These are phyloP conservation scores for Trametopsis cervina DNA, from an alignment of 768 basidiomycete species.

Conservation along the genomic window DNA sequence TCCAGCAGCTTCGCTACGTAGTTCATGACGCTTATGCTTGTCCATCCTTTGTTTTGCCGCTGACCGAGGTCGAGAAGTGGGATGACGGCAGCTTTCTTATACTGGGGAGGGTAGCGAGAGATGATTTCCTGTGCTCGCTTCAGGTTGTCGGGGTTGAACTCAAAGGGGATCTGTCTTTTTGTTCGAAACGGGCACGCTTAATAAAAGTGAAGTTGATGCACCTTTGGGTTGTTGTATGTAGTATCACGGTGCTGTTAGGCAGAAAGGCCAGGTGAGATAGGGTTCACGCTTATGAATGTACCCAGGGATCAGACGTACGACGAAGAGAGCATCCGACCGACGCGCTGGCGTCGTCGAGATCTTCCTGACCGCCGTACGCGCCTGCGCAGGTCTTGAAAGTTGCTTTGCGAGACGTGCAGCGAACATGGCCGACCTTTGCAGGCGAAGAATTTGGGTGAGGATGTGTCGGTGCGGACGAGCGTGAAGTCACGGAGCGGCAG, in stretches of 20 bases:
- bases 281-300: constrained; percentile 1
- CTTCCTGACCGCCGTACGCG: constrained; percentile 11
- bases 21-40: constrained; percentile 98
- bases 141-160: constrained; percentile 74
- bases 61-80: constrained; percentile 95
- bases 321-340: constrained; percentile 80
- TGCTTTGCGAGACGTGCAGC: constrained; percentile 15
- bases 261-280: constrained; percentile 15
- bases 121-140: constrained; percentile 88
- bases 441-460: not conserved
- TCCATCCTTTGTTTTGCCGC: constrained; percentile 98
- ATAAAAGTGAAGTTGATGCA: too few relatives aligned
- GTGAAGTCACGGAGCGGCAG: constrained; percentile 9
- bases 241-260: constrained; percentile 96
- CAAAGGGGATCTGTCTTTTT: constrained; percentile 72
- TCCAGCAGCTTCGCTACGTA: constrained; percentile 90
- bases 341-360: constrained; percentile 37
- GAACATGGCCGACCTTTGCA: constrained; percentile 13
- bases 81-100: constrained; percentile 98
- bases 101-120: constrained; percentile 90
- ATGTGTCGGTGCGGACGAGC: not conserved
- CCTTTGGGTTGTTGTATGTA: constrained; percentile 88
- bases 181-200: not conserved
- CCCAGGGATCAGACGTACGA: constrained; percentile 44
- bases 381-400: constrained; percentile 7